phyloP scores from a whole-genome alignment of 1,284 basidiomycete species.

The Apiotrichum akiyoshidainum region DNA sequence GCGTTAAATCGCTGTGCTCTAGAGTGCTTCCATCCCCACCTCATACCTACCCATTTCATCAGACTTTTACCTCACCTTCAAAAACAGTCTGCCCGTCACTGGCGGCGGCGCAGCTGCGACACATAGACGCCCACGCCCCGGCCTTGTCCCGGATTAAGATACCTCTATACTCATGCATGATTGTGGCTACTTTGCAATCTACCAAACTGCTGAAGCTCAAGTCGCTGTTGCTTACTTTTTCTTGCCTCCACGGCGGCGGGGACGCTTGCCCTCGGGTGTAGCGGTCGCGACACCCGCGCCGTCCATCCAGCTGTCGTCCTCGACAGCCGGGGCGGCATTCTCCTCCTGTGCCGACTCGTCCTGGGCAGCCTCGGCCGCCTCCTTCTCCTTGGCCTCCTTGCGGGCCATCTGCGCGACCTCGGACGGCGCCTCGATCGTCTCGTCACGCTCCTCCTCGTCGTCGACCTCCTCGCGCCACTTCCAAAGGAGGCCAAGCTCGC shows the following conservation, averaged over 20 bases:
- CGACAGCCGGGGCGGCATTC: slow-evolving; percentile 3
- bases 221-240: slow-evolving; percentile 9
- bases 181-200: background rate
- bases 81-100: background rate
- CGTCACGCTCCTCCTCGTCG: slow-evolving; percentile 23
- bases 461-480: slow-evolving; percentile 36
- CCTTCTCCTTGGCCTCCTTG: slow-evolving; percentile 17
- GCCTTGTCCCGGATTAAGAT: background rate
- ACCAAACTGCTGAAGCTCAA: background rate
- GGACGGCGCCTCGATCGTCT: slow-evolving; percentile 40
- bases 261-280: background rate
- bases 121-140: background rate
- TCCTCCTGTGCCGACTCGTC: slow-evolving; percentile 10
- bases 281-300: background rate
- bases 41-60: background rate
- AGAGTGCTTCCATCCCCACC: background rate
- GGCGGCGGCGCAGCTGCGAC: background rate
- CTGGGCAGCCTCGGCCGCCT: slow-evolving; percentile 3
- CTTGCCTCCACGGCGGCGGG: slow-evolving; percentile 17
- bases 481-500: slow-evolving; percentile 46
- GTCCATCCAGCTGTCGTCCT: slow-evolving; percentile 49
- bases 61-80: background rate
- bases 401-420: slow-evolving; percentile 37
- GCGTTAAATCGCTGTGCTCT: background rate
- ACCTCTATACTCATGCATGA: slow-evolving; percentile 17